Base-by-base conservation (phyloP, 75 land plant genomes). In the Picea sitchensis region DNA sequence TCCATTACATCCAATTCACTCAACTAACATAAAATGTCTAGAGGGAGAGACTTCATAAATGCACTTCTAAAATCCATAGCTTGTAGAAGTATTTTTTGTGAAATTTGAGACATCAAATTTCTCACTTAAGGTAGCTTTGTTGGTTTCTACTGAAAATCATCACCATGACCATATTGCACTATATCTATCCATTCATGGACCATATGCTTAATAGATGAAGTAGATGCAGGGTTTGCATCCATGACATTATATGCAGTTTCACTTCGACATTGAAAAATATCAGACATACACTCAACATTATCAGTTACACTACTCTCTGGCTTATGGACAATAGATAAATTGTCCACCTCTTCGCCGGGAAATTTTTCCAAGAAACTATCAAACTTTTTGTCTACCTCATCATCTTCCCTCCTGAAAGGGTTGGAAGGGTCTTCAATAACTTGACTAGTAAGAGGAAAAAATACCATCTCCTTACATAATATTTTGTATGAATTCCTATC, bases 101-200 rank as follows among this genome's bases (percentile, higher is more conserved):
- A 81, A 65, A 76, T 75, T 54, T 87, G 90, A 77, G 90, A 83
- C 54, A 88, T 81, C 21, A 41, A 30, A 89, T 80, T 80, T 83
- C 87, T 82, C 4, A 18, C 78, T 57, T 80, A 77, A 21, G 83
- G 60, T 3, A 86, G 79, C 79, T 65, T 80, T 83, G 58, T 38
- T 36, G 84, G 31, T 76, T n/a, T 32, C 18, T 76, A 23, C 77
- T 76, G 73, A 41, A 69, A 69, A 41, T 11, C 54, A 41, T 69
- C 73, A 41, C 21, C 54, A 69, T 51, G 20, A 6, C 18, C 21
- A 69, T 36, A 23, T 47, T 69, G 54, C 44, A 20, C 73, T 36
- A 41, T 69, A 6, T 47, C 51, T 1, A 69, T 23, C 3, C 1
- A 0, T 7, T 69, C 23, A 18, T 2, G 3, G 4, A 38, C 6